phyloP scores from a whole-genome alignment of 768 basidiomycete genomes.

The Mycena chlorophos region DNA sequence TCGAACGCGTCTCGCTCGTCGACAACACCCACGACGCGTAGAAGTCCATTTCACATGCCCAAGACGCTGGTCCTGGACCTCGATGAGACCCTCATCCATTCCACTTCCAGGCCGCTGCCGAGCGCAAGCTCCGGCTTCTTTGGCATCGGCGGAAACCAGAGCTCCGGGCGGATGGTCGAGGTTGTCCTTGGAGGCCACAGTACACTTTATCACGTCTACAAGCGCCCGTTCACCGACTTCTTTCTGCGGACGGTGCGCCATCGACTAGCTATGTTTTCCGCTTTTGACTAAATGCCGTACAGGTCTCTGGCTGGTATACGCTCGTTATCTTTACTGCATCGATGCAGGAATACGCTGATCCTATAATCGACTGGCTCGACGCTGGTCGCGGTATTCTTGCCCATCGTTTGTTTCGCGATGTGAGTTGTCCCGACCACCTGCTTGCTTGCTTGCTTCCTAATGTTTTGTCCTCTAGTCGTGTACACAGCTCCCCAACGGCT shows the following conservation, averaged over 20 bases:
- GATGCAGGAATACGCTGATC: conserved; percentile 99
- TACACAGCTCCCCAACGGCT: conserved; percentile 87
- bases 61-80: conserved; percentile 97
- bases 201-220: conserved; percentile 97
- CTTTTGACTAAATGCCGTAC: conserved; percentile 20
- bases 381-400: conserved; percentile 88
- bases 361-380: conserved; percentile 99
- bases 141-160: conserved; percentile 61
- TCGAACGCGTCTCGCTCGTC: conserved; percentile 41
- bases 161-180: conserved; percentile 86
- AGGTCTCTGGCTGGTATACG: conserved; percentile 99
- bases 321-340: conserved; percentile 98
- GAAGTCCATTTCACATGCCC: conserved; percentile 74
- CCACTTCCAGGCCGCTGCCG: conserved; percentile 79
- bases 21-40: conserved; percentile 51
- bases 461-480: conserved; percentile 63
- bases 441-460: conserved; percentile 9
- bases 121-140: conserved; percentile 61
- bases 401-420: conserved; percentile 90
- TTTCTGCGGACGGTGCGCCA: conserved; percentile 78
- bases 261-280: conserved; percentile 23
- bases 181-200: conserved; percentile 86
- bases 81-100: conserved; percentile 98
- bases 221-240: conserved; percentile 95
- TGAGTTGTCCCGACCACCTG: conserved; percentile 44